phyloP scores from a whole-genome alignment of 805 yeast genomes.

The Saccharomycopsis capsularis region DNA sequence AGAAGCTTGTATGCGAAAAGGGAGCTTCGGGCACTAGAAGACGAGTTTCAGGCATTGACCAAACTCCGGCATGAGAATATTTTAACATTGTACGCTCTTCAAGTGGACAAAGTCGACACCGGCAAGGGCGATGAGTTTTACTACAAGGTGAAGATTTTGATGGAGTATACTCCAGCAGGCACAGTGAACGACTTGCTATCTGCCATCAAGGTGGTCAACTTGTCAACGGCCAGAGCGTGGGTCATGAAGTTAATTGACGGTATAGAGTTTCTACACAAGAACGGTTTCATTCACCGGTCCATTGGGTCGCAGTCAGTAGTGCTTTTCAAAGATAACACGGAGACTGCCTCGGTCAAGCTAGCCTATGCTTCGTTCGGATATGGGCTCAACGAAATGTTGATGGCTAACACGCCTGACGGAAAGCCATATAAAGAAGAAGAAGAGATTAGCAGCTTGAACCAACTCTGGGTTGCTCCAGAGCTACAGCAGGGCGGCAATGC shows the following conservation, averaged over 20 bases:
- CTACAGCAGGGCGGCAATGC: conserved; percentile 31
- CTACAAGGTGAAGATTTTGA: conserved; percentile 66
- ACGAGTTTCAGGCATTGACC: conserved; percentile 58
- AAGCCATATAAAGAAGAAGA: conserved; percentile 22
- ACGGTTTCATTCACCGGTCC: conserved; percentile 72
- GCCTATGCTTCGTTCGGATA: conserved; percentile 55
- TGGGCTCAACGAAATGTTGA: conserved; percentile 36
- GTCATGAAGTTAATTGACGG: conserved; percentile 80
- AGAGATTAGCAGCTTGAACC: conserved; percentile 19
- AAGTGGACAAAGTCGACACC: conserved; percentile 48
- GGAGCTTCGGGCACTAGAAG: conserved; percentile 64
- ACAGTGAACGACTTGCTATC: conserved; percentile 53
- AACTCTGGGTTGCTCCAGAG: conserved; percentile 79
- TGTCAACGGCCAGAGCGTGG: conserved; percentile 83
- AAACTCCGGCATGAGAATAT: conserved; percentile 61
- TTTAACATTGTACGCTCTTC: conserved; percentile 59
- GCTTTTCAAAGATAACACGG: conserved; percentile 42
- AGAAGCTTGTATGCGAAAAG: conserved; percentile 65
- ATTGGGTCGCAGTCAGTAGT: conserved; percentile 56
- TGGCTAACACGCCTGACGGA: conserved; percentile 31
- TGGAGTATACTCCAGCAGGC: conserved; percentile 55
- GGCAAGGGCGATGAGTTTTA: conserved; percentile 29
- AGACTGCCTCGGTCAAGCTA: conserved; percentile 51
- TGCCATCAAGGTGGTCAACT: conserved; percentile 57
- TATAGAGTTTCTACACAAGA: conserved; percentile 74